Evolutionary conservation across 176 grass and related monocot species (phyloP).

Genomic region (Cymbopogon citratus): DNA sequence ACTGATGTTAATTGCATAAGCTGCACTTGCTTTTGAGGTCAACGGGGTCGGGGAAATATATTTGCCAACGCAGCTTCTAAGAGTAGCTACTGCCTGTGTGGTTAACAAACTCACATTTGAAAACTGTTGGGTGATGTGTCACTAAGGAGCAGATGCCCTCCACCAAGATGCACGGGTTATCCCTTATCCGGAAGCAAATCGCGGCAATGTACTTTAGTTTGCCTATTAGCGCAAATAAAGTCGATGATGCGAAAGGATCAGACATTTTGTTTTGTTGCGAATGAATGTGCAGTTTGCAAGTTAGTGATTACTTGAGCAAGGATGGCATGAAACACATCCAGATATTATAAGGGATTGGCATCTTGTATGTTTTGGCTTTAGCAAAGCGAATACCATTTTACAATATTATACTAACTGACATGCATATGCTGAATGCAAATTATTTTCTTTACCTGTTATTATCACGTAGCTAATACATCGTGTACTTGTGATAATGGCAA

Average conservation of each 20-base stretch:
- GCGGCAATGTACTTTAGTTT: neutral
- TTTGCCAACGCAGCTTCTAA: neutral
- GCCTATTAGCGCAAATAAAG: neutral
- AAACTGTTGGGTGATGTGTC: neutral
- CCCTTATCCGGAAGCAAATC: neutral
- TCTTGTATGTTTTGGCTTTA: neutral
- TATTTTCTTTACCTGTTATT: too few relatives aligned
- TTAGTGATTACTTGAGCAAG: neutral
- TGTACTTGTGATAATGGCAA: too few relatives aligned
- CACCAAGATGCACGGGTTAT: neutral
- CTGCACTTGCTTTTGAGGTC: slow-evolving; percentile 15
- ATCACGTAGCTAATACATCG: too few relatives aligned
- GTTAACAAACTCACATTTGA: neutral
- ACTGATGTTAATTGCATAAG: neutral
- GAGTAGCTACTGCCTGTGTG: neutral
- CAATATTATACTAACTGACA: neutral
- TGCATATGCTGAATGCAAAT: neutral
- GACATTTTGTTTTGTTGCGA: neutral
- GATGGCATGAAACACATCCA: neutral
- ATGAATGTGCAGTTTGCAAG: neutral
- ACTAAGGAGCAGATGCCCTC: neutral
- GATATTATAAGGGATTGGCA: neutral
- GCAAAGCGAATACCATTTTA: neutral
- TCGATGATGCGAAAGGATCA: neutral
- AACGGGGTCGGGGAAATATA: neutral